A percentile compares a stretch with the other conserved stretches of the same genome.
phyloP scores from a whole-genome alignment of 2,329 filamentous ascomycete species.

The Stachybotrys chlorohalonatus region DNA sequence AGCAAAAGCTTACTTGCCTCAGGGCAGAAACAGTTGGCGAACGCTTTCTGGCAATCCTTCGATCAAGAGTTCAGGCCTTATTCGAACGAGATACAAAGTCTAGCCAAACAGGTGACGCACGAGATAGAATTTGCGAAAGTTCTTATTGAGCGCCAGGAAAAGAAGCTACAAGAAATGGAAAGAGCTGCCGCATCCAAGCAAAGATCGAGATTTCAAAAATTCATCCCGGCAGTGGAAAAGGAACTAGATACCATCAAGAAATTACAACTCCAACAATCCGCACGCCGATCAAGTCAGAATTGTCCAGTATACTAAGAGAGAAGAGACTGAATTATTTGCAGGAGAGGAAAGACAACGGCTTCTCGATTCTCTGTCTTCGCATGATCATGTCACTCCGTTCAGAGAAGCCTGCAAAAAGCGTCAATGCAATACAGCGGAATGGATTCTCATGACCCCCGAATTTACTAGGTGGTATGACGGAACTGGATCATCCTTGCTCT shows the following conservation, averaged over 20 bases:
- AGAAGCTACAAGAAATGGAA: background rate
- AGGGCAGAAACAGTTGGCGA: background rate
- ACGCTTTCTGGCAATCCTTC: background rate
- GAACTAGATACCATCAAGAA: background rate
- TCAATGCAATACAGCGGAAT: constrained; percentile 13
- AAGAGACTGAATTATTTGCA: background rate
- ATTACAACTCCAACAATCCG: constrained; percentile 1
- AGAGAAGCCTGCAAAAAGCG: constrained; percentile 18
- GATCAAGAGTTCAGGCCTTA: background rate
- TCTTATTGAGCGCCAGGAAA: background rate
- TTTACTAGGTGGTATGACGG: constrained; percentile 14
- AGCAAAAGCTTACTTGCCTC: background rate
- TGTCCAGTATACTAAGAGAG: background rate
- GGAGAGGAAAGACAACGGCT: constrained; percentile 11
- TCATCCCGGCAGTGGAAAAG: background rate
- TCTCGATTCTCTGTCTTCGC: constrained; percentile 15
- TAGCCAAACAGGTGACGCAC: background rate
- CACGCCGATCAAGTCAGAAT: background rate
- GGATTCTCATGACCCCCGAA: constrained; percentile 14
- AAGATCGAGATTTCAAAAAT: background rate
- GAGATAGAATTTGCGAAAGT: background rate
- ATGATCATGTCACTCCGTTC: constrained; percentile 13
- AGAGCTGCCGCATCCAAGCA: background rate
- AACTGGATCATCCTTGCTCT: constrained; percentile 7
- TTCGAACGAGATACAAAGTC: background rate